Conservation (phyloP, 106 monocot genomes). For the Apostasia ramifera region DNA sequence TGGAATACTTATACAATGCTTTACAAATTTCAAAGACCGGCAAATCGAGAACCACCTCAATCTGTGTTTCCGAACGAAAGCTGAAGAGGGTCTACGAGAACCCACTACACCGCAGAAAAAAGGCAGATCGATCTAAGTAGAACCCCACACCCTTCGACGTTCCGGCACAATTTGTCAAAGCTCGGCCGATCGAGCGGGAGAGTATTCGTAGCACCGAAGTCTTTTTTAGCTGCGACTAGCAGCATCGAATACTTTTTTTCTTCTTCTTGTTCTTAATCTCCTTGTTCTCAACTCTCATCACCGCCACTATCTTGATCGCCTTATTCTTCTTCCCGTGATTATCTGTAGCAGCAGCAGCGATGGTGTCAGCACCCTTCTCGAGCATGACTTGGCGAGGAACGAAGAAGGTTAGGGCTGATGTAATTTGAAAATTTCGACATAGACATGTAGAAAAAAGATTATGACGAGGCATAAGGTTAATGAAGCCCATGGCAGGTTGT, state of each 20-base stretch:
- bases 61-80: slow-evolving; percentile 29
- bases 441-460: background rate
- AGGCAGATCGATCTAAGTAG: slow-evolving; percentile 33
- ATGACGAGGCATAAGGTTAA: background rate
- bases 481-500: background rate
- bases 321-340: background rate
- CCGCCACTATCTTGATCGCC: background rate
- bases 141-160: background rate
- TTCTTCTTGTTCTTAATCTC: slow-evolving; percentile 23
- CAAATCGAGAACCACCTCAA: slow-evolving; percentile 17
- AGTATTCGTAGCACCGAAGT: background rate
- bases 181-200: background rate
- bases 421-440: background rate
- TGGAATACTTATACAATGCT: background rate
- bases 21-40: background rate
- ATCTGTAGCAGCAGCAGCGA: background rate
- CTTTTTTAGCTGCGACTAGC: slow-evolving; percentile 2
- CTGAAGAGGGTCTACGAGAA: slow-evolving; percentile 25
- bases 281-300: slow-evolving; percentile 1
- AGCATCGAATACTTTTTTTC: slow-evolving; percentile 3
- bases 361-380: background rate
- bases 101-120: slow-evolving; percentile 34
- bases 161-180: background rate
- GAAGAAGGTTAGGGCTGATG: slow-evolving; percentile 15
- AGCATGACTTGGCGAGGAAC: slow-evolving; percentile 51